Percentiles rank a stretch among this genome's conserved stretches.
Conservation (phyloP, 106 monocot genomes). For the Iris macrosiphon region DNA sequence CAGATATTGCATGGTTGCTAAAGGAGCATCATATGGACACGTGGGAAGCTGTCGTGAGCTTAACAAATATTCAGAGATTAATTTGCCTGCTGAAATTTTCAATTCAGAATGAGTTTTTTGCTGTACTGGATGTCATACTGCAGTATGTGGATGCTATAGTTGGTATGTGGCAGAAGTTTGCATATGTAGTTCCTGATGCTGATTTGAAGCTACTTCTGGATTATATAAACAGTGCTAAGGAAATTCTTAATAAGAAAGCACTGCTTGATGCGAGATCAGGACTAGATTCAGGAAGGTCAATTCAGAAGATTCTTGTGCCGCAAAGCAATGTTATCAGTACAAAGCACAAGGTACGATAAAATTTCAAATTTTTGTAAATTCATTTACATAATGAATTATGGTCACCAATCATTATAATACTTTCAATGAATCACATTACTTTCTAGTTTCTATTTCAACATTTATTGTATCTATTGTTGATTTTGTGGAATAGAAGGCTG, state of each 20-base stretch:
- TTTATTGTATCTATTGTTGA: background rate
- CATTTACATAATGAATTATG: background rate
- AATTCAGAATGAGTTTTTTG: constrained; percentile 28
- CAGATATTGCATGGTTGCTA: constrained; percentile 88
- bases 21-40: constrained; percentile 19
- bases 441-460: background rate
- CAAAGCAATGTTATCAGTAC: background rate
- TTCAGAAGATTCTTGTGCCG: background rate
- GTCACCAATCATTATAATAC: background rate
- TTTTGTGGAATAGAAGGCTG: too few relatives aligned
- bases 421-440: background rate
- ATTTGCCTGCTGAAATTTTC: constrained; percentile 35
- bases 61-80: constrained; percentile 51
- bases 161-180: constrained; percentile 6
- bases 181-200: constrained; percentile 12
- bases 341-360: background rate
- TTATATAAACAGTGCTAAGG: constrained; percentile 31
- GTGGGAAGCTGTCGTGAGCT: constrained; percentile 18
- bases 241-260: constrained; percentile 19
- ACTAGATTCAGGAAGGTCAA: constrained; percentile 4
- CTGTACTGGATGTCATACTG: constrained; percentile 36
- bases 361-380: background rate
- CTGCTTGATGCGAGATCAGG: constrained; percentile 2
- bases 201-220: constrained; percentile 25
- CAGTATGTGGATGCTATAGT: constrained; percentile 21